Conservation (phyloP, 441 rosid genomes). For the Theobroma grandiflorum region DNA sequence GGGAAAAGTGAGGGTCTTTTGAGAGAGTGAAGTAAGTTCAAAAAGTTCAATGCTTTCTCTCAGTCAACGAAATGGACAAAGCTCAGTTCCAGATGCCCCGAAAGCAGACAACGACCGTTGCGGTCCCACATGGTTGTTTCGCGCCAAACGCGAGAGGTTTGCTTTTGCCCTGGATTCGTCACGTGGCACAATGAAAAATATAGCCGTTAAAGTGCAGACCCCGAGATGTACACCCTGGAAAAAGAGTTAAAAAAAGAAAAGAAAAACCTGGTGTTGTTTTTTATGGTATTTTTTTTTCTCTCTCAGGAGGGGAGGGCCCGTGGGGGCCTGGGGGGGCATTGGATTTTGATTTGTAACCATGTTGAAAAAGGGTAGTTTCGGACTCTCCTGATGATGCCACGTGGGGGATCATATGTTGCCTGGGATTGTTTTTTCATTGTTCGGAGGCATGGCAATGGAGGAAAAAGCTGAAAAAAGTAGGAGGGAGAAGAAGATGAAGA, state of each 20-base stretch:
- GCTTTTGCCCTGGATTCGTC: constrained; percentile 22
- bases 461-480: background rate
- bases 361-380: background rate
- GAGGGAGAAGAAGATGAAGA: background rate
- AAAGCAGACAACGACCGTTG: background rate
- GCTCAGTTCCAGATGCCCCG: constrained; percentile 21
- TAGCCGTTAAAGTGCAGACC: constrained; percentile 58
- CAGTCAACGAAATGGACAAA: constrained; percentile 45
- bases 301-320: background rate
- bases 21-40: background rate
- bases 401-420: constrained; percentile 34
- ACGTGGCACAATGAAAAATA: constrained; percentile 49
- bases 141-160: constrained; percentile 42
- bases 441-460: constrained; percentile 3
- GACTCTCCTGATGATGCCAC: constrained; percentile 31
- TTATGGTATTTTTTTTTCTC: background rate
- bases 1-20: constrained; percentile 23
- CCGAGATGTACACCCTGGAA: constrained; percentile 38
- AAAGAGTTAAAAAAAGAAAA: constrained; percentile 6
- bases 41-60: background rate
- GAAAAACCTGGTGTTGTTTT: constrained; percentile 33
- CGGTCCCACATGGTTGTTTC: constrained; percentile 38
- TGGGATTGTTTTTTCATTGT: background rate
- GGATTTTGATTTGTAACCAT: background rate
- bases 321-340: constrained; percentile 4